phyloP scores from a whole-genome alignment of 1,284 basidiomycete species.

The Moniliella sp. region DNA sequence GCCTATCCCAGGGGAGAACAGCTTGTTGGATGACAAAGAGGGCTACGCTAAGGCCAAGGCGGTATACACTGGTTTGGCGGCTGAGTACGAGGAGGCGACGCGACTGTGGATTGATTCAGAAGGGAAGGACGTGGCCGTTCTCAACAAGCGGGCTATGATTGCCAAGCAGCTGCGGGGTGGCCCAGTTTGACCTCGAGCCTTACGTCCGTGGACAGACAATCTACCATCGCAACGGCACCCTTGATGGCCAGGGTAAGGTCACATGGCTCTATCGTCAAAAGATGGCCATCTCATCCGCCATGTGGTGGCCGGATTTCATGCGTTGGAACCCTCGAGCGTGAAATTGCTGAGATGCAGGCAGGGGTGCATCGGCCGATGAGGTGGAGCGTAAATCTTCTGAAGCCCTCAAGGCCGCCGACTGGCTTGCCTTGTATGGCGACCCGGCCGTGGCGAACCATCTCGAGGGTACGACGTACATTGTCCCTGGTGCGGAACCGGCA shows the following conservation, averaged over 20 bases:
- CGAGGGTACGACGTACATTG: too few relatives aligned
- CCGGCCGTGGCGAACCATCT: conserved; percentile 3
- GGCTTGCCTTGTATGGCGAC: conserved; percentile 6
- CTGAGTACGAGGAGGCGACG: conserved; percentile 27
- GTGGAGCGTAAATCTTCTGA: conserved; percentile 4
- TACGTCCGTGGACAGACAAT: conserved; percentile 25
- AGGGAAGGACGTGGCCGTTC: conserved; percentile 5
- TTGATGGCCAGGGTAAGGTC: conserved; percentile 28
- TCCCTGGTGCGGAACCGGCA: too few relatives aligned
- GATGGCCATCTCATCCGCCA: too few relatives aligned
- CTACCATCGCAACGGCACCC: conserved; percentile 30
- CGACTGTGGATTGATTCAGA: conserved; percentile 23
- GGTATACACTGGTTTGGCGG: conserved; percentile 21
- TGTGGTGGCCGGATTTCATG: conserved; percentile 11
- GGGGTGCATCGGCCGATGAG: conserved; percentile 2
- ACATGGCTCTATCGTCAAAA: conserved; percentile 28
- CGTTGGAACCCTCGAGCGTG: conserved; percentile 12
- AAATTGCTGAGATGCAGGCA: conserved; percentile 18
- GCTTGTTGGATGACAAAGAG: conserved; percentile 16
- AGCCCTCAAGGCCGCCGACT: conserved; percentile 5
- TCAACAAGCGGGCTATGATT: conserved; percentile 18
- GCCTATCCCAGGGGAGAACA: conserved; percentile 28
- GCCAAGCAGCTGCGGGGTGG: conserved; percentile 28
- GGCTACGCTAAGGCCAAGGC: conserved; percentile 18
- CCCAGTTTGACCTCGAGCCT: conserved; percentile 31